Evolutionary conservation across 495 filamentous ascomycete genomes (phyloP), one percentile per base, ranked within the genome.

Genomic region (Daldinia caldariorum): DNA sequence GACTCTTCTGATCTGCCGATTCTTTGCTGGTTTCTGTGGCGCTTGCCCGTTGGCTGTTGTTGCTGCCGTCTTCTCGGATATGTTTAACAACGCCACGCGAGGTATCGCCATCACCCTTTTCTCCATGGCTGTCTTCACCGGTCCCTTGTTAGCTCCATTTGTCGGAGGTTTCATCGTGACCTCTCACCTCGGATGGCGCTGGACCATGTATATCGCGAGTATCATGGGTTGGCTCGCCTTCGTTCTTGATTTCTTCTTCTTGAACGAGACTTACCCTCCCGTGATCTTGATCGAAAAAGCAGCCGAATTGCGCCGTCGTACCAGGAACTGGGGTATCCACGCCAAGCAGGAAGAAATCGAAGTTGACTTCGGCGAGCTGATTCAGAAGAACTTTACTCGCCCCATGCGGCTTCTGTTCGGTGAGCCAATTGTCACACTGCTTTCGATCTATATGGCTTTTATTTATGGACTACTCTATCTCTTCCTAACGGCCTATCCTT

Each of bases 301-400:
- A 5, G 77, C 85, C 0, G 89, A 94, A 60, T 83, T 97, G 20
- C 90, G 94, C 53, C 91, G 92, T 10, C 81, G 90, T 49, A 97
- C 94, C 6, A 87, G 88, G 75, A 97, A 96, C 80, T 96, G 93
- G 93, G 94, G 92, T 50, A 96, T 97, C 68, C 93, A 97, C 80
- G 92, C 93, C 51, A 96, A 94, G 75, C 92, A 97, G 77, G 94
- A 97, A 75, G 93, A 97, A 80, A 93, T 96, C 67, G 93, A 96
- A 77, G 84, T 97, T 59, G 90, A 95, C 79, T 83, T 96, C 69
- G 77, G 83, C 32, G 91, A 96, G 79, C 83, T 97, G 12, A 43
- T 97, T 43, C 86, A 83, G 66, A 94, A 94, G 85, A 96, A 97
- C 78, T 94, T 95, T 77, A 86, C 82, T 66, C 88, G 94, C 38